These are phyloP conservation scores for Exophiala sp. DNA, from an alignment of 2,329 filamentous ascomycete species.

Conservation along the genomic window DNA sequence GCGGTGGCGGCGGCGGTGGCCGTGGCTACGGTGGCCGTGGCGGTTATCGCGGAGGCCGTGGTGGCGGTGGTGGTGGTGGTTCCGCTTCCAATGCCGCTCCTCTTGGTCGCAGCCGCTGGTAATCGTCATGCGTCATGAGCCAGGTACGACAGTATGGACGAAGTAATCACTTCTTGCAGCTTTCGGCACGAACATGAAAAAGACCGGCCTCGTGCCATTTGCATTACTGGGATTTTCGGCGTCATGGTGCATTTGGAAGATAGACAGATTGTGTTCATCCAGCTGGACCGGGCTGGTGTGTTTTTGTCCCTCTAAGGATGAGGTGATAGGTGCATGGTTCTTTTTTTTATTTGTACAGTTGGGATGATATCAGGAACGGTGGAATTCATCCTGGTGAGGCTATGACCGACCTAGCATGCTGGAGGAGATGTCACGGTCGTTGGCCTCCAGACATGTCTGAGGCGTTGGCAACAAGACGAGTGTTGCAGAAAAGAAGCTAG, in stretches of 20 bases:
- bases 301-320: neutral
- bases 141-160: neutral
- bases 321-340: slow-evolving; percentile 1
- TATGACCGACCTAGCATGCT: neutral
- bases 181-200: neutral
- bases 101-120: slow-evolving; percentile 54
- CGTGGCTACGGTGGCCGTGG: slow-evolving; percentile 58
- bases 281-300: neutral
- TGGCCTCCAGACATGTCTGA: too few species aligned
- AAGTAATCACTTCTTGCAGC: neutral
- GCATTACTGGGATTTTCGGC: slow-evolving; percentile 6
- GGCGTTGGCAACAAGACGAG: neutral
- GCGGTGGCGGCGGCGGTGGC: slow-evolving; percentile 72
- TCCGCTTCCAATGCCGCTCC: slow-evolving; percentile 55
- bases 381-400: neutral
- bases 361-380: neutral
- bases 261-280: slow-evolving; percentile 7
- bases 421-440: neutral
- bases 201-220: slow-evolving; percentile 8
- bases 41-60: slow-evolving; percentile 56
- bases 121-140: slow-evolving; percentile 29
- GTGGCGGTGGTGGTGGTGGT: slow-evolving; percentile 49
- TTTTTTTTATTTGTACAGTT: slow-evolving; percentile 2
- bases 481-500: slow-evolving; percentile 10
- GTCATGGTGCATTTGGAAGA: slow-evolving; percentile 6